Base-by-base conservation (phyloP, 306 rosid genomes). In the Trifolium dubium region DNA sequence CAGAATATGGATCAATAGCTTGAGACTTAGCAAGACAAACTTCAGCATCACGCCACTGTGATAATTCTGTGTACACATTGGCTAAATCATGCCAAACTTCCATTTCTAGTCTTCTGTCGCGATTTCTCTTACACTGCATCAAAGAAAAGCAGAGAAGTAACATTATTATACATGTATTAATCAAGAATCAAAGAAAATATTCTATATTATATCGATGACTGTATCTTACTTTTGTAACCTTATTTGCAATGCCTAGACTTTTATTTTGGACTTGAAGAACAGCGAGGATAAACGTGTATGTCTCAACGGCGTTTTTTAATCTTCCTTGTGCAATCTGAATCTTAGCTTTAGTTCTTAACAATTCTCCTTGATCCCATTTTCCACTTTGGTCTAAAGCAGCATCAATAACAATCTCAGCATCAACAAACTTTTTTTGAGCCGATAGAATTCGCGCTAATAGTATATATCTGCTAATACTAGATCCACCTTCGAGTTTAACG, bases 51-150 rank as follows among this genome's bases (percentile, higher is more conserved):
- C 73, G 77, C 97, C 97, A 93, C 43, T 84, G 89, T 8, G 97
- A 91, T 70, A 89, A 79, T 32, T 83, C 75, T 12, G 79, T 89
- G 73, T 93, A 93, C 17, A 89, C 60, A 17, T 89, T 81, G 35
- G 97, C 96, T 53, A 93, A 86, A 73, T 93, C 97, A 69, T 88
- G 90, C 98, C 98, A 93, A 32, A 88, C 83, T 86, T 93, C 97
- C 89, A 86, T 88, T 88, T 93, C 98, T 72, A 91, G 79, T 67
- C 81, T 89, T 88, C 89, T 81, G 66, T 85, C 84, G 28, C 63
- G 79, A 64, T 73, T 83, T 85, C 86, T 78, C 79, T 78, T 77
- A 60, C 54, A 71, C 98, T 91, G 86, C 34, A 69, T 63, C 68
- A 76, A 49, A 72, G 47, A 44, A 31, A 78, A 69, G 12, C 63